Evolutionary conservation across 116 monocot genomes (phyloP), one percentile per base, ranked within the genome.

Genomic region (Zostera marina): DNA sequence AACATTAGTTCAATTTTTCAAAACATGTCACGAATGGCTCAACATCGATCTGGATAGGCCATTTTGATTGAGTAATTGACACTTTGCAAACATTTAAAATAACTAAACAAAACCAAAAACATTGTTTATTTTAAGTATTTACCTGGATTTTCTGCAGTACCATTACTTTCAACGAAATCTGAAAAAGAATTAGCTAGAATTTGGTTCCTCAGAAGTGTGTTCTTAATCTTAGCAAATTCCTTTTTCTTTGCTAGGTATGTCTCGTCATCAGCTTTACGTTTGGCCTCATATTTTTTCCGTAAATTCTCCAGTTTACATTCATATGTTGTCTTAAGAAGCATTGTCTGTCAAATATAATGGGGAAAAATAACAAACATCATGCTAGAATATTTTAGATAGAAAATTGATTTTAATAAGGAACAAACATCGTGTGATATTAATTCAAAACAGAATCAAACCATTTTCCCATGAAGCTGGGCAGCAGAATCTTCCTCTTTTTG

Each of bases 181-280:
- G 62, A 23, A 52, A 81, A 75, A 58, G 78, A 64, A 54, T 78
- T 75, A 7, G 81, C 85, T 44, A 81, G 68, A 59, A 68, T 44
- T 53, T 65, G 66, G 68, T 85, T 70, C 21, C 67, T 51, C 5
- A 19, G 40, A 62, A 85, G 73, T 64, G 81, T 85, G 14, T 47
- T 38, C 54, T 62, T 75, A 32, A 81, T 68, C 22, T 51, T n/a
- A n/a, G 58, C 69, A 54, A 85, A 52, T 8, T 52, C 20, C 26
- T 68, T 58, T 51, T 67, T 67, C 20, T 73, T 66, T 4, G 59
- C 61, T 13, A 43, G 3, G 52, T 49, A 78, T 44, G 32, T 61
- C 16, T 72, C 43, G 15, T 80, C 77, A 11, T 61, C 63, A 65
- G 72, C 65, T 61, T 85, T 62, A 65, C 70, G 43, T 54, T 73